Evolutionary conservation across 139 green algal genomes (phyloP), one percentile per base, ranked within the genome.

Genomic region (Desmodesmus armatus): DNA sequence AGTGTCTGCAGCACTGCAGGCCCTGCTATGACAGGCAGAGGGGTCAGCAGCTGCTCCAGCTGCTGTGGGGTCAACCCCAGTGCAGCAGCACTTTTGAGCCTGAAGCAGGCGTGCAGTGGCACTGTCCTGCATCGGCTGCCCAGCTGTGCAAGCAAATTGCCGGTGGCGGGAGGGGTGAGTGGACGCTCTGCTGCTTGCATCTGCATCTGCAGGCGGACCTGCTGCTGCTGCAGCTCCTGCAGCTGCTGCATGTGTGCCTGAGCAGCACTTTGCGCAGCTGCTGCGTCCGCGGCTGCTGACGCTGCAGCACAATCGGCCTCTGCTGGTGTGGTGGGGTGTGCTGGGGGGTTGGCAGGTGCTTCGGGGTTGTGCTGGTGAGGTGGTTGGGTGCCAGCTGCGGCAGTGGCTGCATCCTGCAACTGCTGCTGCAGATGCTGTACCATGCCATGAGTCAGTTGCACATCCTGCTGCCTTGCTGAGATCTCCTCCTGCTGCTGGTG

Each of bases 21-120:
- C 27, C 87, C 87, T 21, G 31, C 87, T 29, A 88, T 87, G 2
- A 87, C 83, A 9, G 78, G 55, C 7, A 91, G 79, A 2, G 87
- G 60, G 17, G 33, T 9, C 11, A 89, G 72, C 58, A 84, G 83
- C 73, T 77, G 47, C 37, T 47, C 43, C 15, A 25, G 25, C 7
- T 17, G 78, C 33, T 65, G 37, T n/a, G 2, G 37, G 25, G n/a
- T 71, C 55, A n/a, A n/a, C n/a, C n/a, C n/a, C n/a, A n/a, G n/a
- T 33, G 76, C 37, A 67, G 76, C 76, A 29, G 27, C 73, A 75
- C 13, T 2, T 5, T 60, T 83, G 5, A 91, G 72, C 0, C 19
- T 49, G 13, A 91, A 84, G 75, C 81, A 90, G 3, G 76, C 31
- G 33, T 87, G 80, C 29, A 90, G 53, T 0, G 81, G 72, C 43